Evolutionary conservation across 139 green algal genomes (phyloP), one percentile per base, ranked within the genome.

Genomic region (Coccomyxa sp.): DNA sequence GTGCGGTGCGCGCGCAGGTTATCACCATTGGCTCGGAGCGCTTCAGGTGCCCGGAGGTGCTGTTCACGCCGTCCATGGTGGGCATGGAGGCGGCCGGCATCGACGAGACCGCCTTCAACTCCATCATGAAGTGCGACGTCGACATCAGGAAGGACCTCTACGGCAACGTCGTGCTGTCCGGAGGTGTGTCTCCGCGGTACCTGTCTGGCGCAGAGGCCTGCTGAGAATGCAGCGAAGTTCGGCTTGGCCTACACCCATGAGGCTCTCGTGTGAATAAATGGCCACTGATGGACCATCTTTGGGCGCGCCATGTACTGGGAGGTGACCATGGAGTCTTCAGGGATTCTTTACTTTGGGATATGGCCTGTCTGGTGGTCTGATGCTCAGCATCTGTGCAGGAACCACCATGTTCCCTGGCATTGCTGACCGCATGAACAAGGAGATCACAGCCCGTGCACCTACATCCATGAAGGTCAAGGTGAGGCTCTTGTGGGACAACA

Each of bases 391-490:
- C n/a, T n/a, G n/a, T n/a, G 35, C 35, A 68, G 95, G 95, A 39
- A 97, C 95, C 75, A 98, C 95, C 73, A 99, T 99, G 95, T 99
- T 98, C 92, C 92, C 93, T 18, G 94, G 93, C 85, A 98, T 99
- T 81, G 93, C 94, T 8, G 96, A 99, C 80, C 92, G 96, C 83
- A 98, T 99, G 92, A 91, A 82, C 85, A 98, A 98, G 92, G 96
- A 99, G 87, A 95, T 99, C 83, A 97, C 90, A 7, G 86, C 87
- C 6, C 84, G 98, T 68, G 93, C 94, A 24, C 95, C 95, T 31
- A 91, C 83, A 12, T 91, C 89, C 54, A 98, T 98, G 95, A 98
- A 98, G 90, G 92, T 98, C 87, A 97, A 97, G 88, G 90, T 92
- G 35, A 82, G 89, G 68, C 68, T 73, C 29, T 68, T 68, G 54